Evolutionary conservation across 495 filamentous ascomycete species (phyloP).

Genomic region (Aspergillus sclerotiicarbonarius): DNA sequence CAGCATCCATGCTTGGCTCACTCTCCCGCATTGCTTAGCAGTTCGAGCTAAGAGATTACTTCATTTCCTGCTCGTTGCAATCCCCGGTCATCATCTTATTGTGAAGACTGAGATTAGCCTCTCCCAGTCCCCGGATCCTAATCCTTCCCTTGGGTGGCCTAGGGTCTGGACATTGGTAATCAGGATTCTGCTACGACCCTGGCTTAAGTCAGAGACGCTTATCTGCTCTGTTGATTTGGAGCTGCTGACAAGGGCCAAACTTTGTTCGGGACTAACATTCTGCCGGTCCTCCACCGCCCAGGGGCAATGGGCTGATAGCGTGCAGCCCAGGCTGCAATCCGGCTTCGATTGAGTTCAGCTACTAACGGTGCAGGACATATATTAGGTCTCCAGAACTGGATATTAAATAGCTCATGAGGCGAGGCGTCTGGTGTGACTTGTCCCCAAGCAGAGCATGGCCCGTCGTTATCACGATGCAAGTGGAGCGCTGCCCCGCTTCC

Average conservation of each 20-base stretch:
- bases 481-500: neutral
- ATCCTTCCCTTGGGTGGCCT: no score
- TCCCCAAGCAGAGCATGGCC: neutral
- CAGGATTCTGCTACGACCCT: no score
- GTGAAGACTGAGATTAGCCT: no score
- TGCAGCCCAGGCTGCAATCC: neutral
- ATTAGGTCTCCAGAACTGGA: neutral
- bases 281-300: neutral
- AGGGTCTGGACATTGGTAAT: no score
- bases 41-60: neutral
- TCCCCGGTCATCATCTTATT: no score
- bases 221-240: no score
- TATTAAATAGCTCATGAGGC: neutral
- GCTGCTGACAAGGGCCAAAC: no score
- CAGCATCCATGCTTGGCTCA: neutral
- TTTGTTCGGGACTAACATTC: no score
- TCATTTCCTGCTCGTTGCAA: no score
- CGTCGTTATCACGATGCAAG: neutral
- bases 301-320: neutral
- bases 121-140: no score
- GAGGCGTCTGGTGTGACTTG: no score
- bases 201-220: no score
- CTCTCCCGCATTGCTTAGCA: neutral
- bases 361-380: neutral
- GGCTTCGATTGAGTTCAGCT: neutral